These are phyloP conservation scores for Entelexis paramagnoliae DNA, from an alignment of 1,139 yeast genomes.

Conservation along the genomic window DNA sequence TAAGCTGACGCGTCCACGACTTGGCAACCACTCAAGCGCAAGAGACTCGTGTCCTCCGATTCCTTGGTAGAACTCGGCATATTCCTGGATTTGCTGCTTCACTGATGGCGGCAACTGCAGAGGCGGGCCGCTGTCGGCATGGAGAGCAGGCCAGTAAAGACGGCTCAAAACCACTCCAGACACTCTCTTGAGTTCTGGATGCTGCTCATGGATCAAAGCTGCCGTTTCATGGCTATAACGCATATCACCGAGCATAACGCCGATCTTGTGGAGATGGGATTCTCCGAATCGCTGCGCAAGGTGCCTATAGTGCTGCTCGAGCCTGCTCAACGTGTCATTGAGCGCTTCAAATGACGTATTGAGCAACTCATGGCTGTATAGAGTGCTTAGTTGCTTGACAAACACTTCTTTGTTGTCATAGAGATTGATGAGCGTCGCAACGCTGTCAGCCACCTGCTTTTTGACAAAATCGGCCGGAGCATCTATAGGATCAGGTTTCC, in stretches of 20 bases:
- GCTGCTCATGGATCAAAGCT: slow-evolving; percentile 8
- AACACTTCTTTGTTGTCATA: slow-evolving; percentile 72
- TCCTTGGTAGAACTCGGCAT: slow-evolving; percentile 42
- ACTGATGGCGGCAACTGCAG: neutral
- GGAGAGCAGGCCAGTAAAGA: slow-evolving; percentile 20
- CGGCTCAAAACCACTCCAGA: slow-evolving; percentile 16
- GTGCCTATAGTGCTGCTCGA: slow-evolving; percentile 33
- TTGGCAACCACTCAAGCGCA: slow-evolving; percentile 46
- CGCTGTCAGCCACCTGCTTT: slow-evolving; percentile 50
- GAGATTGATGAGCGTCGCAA: slow-evolving; percentile 62
- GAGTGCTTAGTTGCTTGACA: slow-evolving; percentile 55
- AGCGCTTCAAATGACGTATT: slow-evolving; percentile 4
- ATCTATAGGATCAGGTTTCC: slow-evolving; percentile 92
- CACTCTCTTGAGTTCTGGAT: slow-evolving; percentile 4
- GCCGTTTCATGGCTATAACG: slow-evolving; percentile 17
- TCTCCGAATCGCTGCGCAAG: slow-evolving; percentile 61
- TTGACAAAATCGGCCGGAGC: slow-evolving; percentile 77
- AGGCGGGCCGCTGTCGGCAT: slow-evolving; percentile 24
- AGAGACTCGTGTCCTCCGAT: slow-evolving; percentile 30
- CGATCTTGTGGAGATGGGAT: slow-evolving; percentile 53
- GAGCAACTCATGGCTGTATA: slow-evolving; percentile 53
- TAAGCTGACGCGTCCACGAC: slow-evolving; percentile 53
- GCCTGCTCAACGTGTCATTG: neutral
- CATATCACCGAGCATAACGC: slow-evolving; percentile 78
- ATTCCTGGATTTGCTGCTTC: slow-evolving; percentile 36